A percentile compares a stretch with the other conserved stretches of the same genome.
Conservation (phyloP, 2,329 filamentous ascomycete species). For the Ophiostoma tasmaniense region DNA sequence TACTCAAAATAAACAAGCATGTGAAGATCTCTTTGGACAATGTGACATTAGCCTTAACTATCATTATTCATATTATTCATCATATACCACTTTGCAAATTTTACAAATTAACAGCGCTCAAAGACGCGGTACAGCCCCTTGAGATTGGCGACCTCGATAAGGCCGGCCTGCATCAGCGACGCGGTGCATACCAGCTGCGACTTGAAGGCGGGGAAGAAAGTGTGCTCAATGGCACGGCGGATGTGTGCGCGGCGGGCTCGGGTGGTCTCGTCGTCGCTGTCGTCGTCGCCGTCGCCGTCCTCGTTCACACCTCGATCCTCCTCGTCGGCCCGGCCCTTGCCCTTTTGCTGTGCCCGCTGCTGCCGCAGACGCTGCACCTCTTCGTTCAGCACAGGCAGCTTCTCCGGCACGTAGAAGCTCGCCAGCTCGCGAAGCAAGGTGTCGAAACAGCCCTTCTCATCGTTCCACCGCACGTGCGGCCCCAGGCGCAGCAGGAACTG, state of each 20-base stretch:
- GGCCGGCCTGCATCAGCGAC: constrained; percentile 60
- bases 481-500: constrained; percentile 81
- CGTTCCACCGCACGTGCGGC: constrained; percentile 77
- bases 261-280: constrained; percentile 35
- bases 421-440: constrained; percentile 81
- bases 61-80: too few species aligned
- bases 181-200: constrained; percentile 74
- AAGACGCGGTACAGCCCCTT: constrained; percentile 93
- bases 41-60: too few species aligned
- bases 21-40: too few species aligned
- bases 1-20: background rate
- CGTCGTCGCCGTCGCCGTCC: constrained; percentile 19
- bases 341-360: constrained; percentile 22
- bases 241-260: constrained; percentile 58
- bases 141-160: constrained; percentile 82
- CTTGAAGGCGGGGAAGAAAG: constrained; percentile 85
- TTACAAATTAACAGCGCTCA: constrained; percentile 63
- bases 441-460: constrained; percentile 79
- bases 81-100: too few species aligned
- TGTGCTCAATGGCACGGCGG: constrained; percentile 68
- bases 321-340: constrained; percentile 8
- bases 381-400: constrained; percentile 45
- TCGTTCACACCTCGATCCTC: too few species aligned
- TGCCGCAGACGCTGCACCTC: constrained; percentile 16
- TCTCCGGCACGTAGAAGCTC: constrained; percentile 82